phyloP scores from a whole-genome alignment of 78 protist genomes.

The Capsaspora owczarzaki region DNA sequence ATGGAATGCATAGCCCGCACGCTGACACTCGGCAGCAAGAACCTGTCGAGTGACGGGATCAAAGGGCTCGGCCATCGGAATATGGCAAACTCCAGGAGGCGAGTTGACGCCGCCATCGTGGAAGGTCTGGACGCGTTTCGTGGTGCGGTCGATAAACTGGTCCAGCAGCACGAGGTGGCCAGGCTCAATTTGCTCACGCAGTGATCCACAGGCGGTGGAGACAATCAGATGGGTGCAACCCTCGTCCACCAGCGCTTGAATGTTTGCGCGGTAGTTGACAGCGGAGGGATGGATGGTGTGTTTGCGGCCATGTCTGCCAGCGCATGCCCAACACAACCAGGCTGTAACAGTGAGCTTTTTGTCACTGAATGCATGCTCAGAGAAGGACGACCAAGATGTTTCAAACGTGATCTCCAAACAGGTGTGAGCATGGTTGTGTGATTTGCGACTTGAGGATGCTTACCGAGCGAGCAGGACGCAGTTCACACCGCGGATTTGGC shows the following conservation, averaged over 20 bases:
- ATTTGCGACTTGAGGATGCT: too few relatives aligned
- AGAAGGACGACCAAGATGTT: too few relatives aligned
- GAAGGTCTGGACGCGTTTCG: conserved; percentile 24
- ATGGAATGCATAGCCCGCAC: too few relatives aligned
- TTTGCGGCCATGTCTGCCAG: conserved; percentile 44
- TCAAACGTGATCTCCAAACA: too few relatives aligned
- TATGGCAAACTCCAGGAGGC: conserved; percentile 26
- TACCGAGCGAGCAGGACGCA: conserved; percentile 38
- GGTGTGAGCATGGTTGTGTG: too few relatives aligned
- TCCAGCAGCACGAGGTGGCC: conserved; percentile 38
- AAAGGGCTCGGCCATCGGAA: conserved; percentile 48
- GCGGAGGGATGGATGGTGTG: conserved; percentile 44
- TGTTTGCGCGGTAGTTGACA: conserved; percentile 52
- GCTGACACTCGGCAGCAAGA: background rate
- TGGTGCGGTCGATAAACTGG: conserved; percentile 62
- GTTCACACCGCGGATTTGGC: conserved; percentile 17
- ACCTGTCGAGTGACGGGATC: background rate
- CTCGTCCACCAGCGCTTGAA: conserved; percentile 40
- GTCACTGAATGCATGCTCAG: too few relatives aligned
- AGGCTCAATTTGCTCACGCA: conserved; percentile 32
- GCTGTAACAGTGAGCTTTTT: too few relatives aligned
- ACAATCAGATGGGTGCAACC: conserved; percentile 30
- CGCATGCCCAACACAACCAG: too few relatives aligned
- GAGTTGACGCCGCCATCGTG: conserved; percentile 17
- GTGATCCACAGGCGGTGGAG: conserved; percentile 44